phyloP scores from a whole-genome alignment of 495 filamentous ascomycete species.

The Penicillium coprophilum region DNA sequence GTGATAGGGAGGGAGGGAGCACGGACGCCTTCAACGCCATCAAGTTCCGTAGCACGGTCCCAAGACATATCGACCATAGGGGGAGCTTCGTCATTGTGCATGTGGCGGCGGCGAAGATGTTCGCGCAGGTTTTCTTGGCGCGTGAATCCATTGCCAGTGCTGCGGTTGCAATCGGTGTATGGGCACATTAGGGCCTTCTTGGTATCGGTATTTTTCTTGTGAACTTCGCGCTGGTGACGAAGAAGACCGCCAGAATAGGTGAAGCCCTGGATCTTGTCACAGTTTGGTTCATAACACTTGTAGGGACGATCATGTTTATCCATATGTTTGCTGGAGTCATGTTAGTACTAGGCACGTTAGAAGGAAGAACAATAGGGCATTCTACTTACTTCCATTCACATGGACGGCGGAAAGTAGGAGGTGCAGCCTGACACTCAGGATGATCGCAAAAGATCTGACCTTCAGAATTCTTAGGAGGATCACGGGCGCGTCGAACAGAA shows the following conservation, averaged over 20 bases:
- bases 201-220: conserved; percentile 80
- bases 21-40: conserved; percentile 20
- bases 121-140: conserved; percentile 89
- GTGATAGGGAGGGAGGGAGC: conserved; percentile 27
- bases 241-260: conserved; percentile 88
- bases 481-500: conserved; percentile 49
- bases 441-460: conserved; percentile 70
- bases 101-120: conserved; percentile 83
- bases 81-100: conserved; percentile 47
- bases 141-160: conserved; percentile 76
- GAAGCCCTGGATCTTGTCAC: conserved; percentile 88
- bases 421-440: conserved; percentile 53
- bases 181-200: conserved; percentile 83
- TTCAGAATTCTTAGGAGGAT: conserved; percentile 63
- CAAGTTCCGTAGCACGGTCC: conserved; percentile 27
- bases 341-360: conserved; percentile 19
- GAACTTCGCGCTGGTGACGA: conserved; percentile 87
- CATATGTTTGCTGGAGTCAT: conserved; percentile 78
- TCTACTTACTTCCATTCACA: conserved; percentile 88
- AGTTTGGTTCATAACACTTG: conserved; percentile 71
- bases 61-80: conserved; percentile 37
- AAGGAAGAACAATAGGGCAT: not conserved
- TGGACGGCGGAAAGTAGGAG: conserved; percentile 69
- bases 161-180: conserved; percentile 80
- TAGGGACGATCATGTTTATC: conserved; percentile 95